A percentile compares a stretch with the other conserved stretches of the same genome.
Conservation (phyloP, 176 grass and related monocot genomes). For the Echinochloa phyllopogon region DNA sequence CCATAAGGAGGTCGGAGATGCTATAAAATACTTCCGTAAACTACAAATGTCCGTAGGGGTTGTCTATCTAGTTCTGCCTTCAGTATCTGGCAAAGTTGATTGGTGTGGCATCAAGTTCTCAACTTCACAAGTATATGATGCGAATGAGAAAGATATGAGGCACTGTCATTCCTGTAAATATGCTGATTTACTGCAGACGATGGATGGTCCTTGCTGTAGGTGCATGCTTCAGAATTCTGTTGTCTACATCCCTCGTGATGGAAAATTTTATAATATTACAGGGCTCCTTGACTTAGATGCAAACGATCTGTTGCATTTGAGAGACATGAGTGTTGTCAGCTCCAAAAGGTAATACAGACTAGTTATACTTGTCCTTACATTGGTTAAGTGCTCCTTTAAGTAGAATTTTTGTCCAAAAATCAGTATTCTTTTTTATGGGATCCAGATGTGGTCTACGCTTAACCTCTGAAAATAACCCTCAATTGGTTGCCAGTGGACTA, state of each 20-base stretch:
- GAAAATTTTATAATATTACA: constrained; percentile 47
- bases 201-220: constrained; percentile 52
- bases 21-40: constrained; percentile 44
- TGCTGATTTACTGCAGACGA: constrained; percentile 62
- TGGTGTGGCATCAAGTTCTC: constrained; percentile 66
- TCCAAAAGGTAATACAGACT: constrained; percentile 57
- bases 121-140: constrained; percentile 43
- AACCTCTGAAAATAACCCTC: constrained; percentile 42
- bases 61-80: constrained; percentile 78
- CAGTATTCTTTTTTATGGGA: constrained; percentile 4
- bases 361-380: constrained; percentile 42
- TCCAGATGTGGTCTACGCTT: constrained; percentile 56
- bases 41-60: constrained; percentile 46
- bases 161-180: constrained; percentile 51
- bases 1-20: constrained; percentile 44
- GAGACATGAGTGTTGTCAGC: constrained; percentile 39
- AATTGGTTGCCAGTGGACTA: constrained; percentile 50
- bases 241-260: constrained; percentile 61
- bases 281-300: constrained; percentile 54
- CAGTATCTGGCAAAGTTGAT: constrained; percentile 64
- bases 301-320: constrained; percentile 45
- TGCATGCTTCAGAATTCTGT: constrained; percentile 68
- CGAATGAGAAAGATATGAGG: constrained; percentile 11
- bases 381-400: constrained; percentile 9
- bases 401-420: constrained; percentile 14